These are phyloP conservation scores for Cercophora sp. DNA, from an alignment of 495 filamentous ascomycete genomes.

Conservation along the genomic window DNA sequence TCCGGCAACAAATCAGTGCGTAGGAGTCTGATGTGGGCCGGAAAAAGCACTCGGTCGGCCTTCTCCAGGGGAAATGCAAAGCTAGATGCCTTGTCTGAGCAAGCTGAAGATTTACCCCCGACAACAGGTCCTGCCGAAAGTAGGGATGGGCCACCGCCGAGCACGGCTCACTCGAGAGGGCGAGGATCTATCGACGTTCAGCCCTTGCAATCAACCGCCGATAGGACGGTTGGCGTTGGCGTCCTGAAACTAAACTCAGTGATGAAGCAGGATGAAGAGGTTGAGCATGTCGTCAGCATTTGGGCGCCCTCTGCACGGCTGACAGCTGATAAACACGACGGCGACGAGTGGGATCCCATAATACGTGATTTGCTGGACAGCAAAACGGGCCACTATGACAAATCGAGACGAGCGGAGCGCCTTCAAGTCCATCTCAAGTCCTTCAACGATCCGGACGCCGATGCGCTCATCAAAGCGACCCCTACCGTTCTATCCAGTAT, in stretches of 20 bases:
- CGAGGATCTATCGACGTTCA: constrained; percentile 44
- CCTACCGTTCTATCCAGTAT: constrained; percentile 84
- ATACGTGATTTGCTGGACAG: constrained; percentile 72
- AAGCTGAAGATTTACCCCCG: constrained; percentile 35
- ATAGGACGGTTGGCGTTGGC: constrained; percentile 74
- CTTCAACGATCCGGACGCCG: constrained; percentile 71
- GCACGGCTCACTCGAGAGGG: constrained; percentile 51
- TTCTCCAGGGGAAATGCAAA: constrained; percentile 45
- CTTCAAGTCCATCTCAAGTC: constrained; percentile 72
- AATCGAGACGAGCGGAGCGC: constrained; percentile 63
- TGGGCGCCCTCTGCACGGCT: constrained; percentile 60
- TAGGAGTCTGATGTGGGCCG: constrained; percentile 80
- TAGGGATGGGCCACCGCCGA: constrained; percentile 48
- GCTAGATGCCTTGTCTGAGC: constrained; percentile 47
- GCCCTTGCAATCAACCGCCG: constrained; percentile 34
- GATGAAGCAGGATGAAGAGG: constrained; percentile 69
- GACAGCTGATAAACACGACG: constrained; percentile 48
- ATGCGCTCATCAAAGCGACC: constrained; percentile 73
- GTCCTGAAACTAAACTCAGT: constrained; percentile 74
- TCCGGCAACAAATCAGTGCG: constrained; percentile 58
- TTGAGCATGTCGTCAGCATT: constrained; percentile 72
- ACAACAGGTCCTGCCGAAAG: constrained; percentile 32
- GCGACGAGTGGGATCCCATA: constrained; percentile 71
- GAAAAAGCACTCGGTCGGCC: constrained; percentile 47
- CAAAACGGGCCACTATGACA: constrained; percentile 66